phyloP scores from a whole-genome alignment of 1,139 yeast genomes.

The Kodamaea fungicola region DNA sequence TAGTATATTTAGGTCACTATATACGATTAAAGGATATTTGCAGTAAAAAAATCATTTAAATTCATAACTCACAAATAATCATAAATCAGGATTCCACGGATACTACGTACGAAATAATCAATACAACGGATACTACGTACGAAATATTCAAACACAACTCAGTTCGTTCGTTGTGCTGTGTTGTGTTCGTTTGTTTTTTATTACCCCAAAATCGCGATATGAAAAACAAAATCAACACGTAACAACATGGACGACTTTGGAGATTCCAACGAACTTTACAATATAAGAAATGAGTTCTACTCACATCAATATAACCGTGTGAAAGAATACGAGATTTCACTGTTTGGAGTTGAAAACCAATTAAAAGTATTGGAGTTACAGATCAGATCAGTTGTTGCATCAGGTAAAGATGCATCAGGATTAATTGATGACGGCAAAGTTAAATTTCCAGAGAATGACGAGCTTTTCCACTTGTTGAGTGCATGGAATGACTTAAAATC shows the following conservation, averaged over 20 bases:
- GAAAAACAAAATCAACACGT: background rate
- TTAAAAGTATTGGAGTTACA: constrained; percentile 41
- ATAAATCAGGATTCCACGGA: too few relatives aligned
- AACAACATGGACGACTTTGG: constrained; percentile 34
- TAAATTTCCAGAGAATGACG: constrained; percentile 37
- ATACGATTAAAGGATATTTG: too few relatives aligned
- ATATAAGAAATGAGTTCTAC: constrained; percentile 45
- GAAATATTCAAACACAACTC: too few relatives aligned
- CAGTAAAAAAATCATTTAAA: too few relatives aligned
- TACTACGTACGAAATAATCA: too few relatives aligned
- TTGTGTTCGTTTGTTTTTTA: too few relatives aligned
- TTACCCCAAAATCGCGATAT: too few relatives aligned
- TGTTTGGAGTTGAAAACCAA: constrained; percentile 35
- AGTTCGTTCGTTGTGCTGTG: too few relatives aligned
- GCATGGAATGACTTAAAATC: constrained; percentile 43
- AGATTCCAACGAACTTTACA: constrained; percentile 43
- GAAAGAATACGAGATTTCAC: constrained; percentile 26
- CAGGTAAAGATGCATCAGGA: constrained; percentile 40
- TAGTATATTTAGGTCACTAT: too few relatives aligned
- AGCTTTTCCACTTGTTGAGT: constrained; percentile 35
- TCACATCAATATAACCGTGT: constrained; percentile 45
- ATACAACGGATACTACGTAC: too few relatives aligned
- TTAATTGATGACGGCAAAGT: constrained; percentile 37
- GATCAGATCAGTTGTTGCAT: constrained; percentile 40
- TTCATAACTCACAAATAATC: too few relatives aligned